phyloP scores from a whole-genome alignment of 352 stramenopile species.

The Globisporangium paddicum region DNA sequence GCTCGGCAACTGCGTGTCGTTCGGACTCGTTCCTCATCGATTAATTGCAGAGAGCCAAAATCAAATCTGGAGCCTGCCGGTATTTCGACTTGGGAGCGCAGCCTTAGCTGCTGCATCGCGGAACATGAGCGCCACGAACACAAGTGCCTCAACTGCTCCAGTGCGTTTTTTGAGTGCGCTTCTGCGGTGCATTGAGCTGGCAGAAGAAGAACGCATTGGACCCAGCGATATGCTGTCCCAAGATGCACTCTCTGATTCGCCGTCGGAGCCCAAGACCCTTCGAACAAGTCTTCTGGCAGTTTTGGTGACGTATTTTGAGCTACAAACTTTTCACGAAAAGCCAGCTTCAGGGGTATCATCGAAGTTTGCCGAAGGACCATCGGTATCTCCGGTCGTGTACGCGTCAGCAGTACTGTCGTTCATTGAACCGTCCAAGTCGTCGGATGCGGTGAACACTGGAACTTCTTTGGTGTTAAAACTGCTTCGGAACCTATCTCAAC shows the following conservation, averaged over 20 bases:
- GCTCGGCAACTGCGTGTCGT: slow-evolving; percentile 41
- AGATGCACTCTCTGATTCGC: neutral
- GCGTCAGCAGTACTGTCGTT: slow-evolving; percentile 35
- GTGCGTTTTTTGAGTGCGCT: slow-evolving; percentile 15
- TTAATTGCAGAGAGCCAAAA: slow-evolving; percentile 25
- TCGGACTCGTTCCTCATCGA: slow-evolving; percentile 29
- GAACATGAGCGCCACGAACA: neutral
- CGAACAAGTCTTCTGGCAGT: slow-evolving; percentile 8
- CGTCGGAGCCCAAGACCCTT: neutral
- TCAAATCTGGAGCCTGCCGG: slow-evolving; percentile 41
- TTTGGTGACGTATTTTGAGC: slow-evolving; percentile 11
- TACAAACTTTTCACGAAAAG: slow-evolving; percentile 7
- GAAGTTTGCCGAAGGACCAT: slow-evolving; percentile 6
- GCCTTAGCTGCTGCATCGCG: slow-evolving; percentile 6
- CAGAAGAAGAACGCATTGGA: neutral
- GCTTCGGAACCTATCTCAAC: slow-evolving; percentile 32
- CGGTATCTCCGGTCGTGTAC: slow-evolving; percentile 30
- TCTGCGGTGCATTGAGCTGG: slow-evolving; percentile 15
- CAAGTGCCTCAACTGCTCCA: slow-evolving; percentile 6
- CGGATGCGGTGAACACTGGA: slow-evolving; percentile 1
- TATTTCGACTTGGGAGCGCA: slow-evolving; percentile 20
- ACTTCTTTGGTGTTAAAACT: slow-evolving; percentile 24
- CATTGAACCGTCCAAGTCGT: slow-evolving; percentile 14
- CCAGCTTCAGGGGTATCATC: neutral
- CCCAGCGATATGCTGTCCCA: neutral